A percentile compares a stretch with the other conserved stretches of the same genome.
Evolutionary conservation across 805 yeast species (phyloP).

Genomic region (Metschnikowia lachancei): DNA sequence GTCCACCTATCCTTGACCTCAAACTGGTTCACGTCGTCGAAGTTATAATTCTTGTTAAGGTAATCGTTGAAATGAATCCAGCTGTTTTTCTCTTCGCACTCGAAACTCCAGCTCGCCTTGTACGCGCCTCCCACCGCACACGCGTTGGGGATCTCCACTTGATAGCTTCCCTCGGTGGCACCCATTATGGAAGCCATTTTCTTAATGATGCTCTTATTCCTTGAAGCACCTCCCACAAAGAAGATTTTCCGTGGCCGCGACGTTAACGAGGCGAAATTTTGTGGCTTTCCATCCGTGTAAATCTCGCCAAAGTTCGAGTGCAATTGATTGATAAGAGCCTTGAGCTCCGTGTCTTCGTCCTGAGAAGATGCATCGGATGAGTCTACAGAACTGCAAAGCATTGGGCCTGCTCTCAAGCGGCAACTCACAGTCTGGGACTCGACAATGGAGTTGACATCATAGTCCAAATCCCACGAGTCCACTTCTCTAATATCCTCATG

Average conservation of each 20-base stretch:
- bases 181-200: slow-evolving; percentile 73
- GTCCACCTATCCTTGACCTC: slow-evolving; percentile 45
- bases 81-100: slow-evolving; percentile 28
- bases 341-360: slow-evolving; percentile 9
- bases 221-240: slow-evolving; percentile 87
- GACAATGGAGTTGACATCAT: slow-evolving; percentile 73
- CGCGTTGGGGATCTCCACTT: slow-evolving; percentile 78
- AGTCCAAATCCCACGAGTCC: slow-evolving; percentile 45
- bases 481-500: slow-evolving; percentile 26
- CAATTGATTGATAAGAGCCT: slow-evolving; percentile 26
- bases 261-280: slow-evolving; percentile 41
- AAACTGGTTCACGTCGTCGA: slow-evolving; percentile 47
- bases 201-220: slow-evolving; percentile 62
- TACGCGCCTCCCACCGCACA: slow-evolving; percentile 92
- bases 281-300: slow-evolving; percentile 50
- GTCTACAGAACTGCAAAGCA: slow-evolving; percentile 45
- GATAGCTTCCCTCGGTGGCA: slow-evolving; percentile 60
- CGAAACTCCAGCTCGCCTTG: slow-evolving; percentile 73
- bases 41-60: slow-evolving; percentile 33
- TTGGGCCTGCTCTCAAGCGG: slow-evolving; percentile 73
- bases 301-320: slow-evolving; percentile 40
- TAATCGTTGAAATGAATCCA: slow-evolving; percentile 47
- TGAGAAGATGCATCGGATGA: slow-evolving; percentile 4
- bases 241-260: slow-evolving; percentile 66
- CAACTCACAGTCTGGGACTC: slow-evolving; percentile 88